Evolutionary conservation across 345 rosid species (phyloP), one percentile per base, ranked within the genome.

Genomic region (Brassica rapa): DNA sequence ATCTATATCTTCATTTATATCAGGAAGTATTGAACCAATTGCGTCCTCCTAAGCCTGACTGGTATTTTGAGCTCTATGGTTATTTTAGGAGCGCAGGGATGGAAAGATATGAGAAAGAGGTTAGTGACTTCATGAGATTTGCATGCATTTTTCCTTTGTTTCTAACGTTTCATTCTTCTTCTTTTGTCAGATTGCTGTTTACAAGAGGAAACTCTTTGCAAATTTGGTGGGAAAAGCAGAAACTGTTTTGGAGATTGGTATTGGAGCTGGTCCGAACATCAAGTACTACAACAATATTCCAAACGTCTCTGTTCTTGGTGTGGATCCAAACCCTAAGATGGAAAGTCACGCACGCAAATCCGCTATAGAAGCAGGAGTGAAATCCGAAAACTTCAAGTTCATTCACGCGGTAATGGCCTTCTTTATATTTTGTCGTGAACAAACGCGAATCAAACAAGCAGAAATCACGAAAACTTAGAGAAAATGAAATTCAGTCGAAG

Each of bases 241-340:
- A 84, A 84, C 78, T 49, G 86, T 90, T 39, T 71, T 94, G 84
- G 97, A 94, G 87, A 85, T 94, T 75, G 98, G 97, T 5, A 84
- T 89, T 65, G 97, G 98, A 10, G 85, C 98, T 4, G 97, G 93
- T 65, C 96, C 98, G 1, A 90, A 94, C 77, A 87, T 94, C 83
- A 86, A 78, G 33, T 94, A 89, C 74, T 90, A 90, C 89, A 2
- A 24, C 37, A 49, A 49, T 72, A 81, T 71, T 65, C 72, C 78
- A 63, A 85, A 85, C 60, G 35, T 90, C 25, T 85, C 78, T 69
- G 91, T 92, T 77, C 68, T 88, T 9, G 97, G 95, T 24, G 61
- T 91, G 59, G 97, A 94, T 87, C 97, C 98, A 4, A 90, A 88
- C 60, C 64, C 70, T 74, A 89, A 88, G 71, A 89, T 92, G 97